Conservation (phyloP, 129 eudicot species). For the Saposhnikovia divaricata region DNA sequence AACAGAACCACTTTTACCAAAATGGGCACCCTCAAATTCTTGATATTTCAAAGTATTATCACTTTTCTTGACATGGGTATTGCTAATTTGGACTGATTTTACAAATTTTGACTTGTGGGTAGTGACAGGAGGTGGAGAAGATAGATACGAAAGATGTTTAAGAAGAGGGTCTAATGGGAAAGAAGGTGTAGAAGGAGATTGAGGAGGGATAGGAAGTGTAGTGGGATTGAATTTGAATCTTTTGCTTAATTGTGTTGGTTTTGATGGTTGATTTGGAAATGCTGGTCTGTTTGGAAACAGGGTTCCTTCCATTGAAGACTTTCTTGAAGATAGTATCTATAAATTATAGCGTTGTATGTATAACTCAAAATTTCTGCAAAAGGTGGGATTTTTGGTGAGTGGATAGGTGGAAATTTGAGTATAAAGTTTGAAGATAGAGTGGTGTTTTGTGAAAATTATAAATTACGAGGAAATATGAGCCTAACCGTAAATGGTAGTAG, state of each 20-base stretch:
- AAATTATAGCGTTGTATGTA: not conserved
- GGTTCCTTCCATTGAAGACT: slow-evolving; percentile 50
- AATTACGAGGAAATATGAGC: not conserved
- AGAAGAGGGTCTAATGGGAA: slow-evolving; percentile 68
- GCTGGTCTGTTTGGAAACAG: slow-evolving; percentile 69
- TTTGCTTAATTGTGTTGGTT: slow-evolving; percentile 46
- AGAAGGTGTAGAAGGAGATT: slow-evolving; percentile 41
- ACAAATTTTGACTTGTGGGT: slow-evolving; percentile 26
- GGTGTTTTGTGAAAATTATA: not conserved
- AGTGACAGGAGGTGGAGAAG: slow-evolving; percentile 38
- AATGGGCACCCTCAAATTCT: slow-evolving; percentile 20
- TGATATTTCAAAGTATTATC: slow-evolving; percentile 15
- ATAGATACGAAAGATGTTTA: slow-evolving; percentile 57
- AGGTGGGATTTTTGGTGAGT: not conserved
- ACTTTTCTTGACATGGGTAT: slow-evolving; percentile 23
- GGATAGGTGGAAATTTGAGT: not conserved
- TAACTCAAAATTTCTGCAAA: not conserved
- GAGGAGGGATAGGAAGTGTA: slow-evolving; percentile 56
- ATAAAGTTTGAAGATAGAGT: not conserved
- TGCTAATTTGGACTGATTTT: slow-evolving; percentile 21
- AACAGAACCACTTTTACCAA: slow-evolving; percentile 18
- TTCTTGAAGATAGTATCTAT: not conserved
- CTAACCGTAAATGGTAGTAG: not conserved
- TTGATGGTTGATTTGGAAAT: slow-evolving; percentile 58
- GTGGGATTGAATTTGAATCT: slow-evolving; percentile 47